Evolutionary conservation across 176 grass and related monocot species (phyloP), one percentile per base, ranked within the genome.

Genomic region (Rhynchospora breviuscula): DNA sequence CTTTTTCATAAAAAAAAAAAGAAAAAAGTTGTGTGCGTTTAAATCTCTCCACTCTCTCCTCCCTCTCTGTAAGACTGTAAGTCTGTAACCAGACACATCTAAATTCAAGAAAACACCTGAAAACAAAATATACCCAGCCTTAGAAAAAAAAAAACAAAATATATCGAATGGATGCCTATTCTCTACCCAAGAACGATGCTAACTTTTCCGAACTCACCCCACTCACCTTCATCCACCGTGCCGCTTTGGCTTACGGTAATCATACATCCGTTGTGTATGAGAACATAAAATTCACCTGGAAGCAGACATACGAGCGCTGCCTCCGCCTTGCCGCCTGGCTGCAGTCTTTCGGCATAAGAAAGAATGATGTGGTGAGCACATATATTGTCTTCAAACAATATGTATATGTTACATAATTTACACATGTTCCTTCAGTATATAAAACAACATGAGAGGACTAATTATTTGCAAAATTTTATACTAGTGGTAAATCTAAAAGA

Each of bases 341-440:
- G 44, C 90, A 75, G 43, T 74, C 82, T 6, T 10, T 89, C 25
- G 60, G 52, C 45, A 74, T 92, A 73, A 66, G 23, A 49, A 85
- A 87, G 70, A 87, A 89, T 17, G 87, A 92, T 82, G 87, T 92
- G 82, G 87, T 92, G 6, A 87, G 88, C 22, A 8, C 15, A 61
- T 3, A 84, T 21, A 79, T 35, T 1, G 23, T 79, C 17, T 51
- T 17, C 35, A 40, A 29, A 29, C 15, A 67, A 22, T 29, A 26
- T 70, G 23, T 52, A n/a, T n/a, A n/a, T 52, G 7, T 26, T 60
- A 57, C 23, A 52, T 82, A 35, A 63, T 10, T 66, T 0, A 47
- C 18, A 25, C 43, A 40, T 53, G 10, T 10, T 53, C 51, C 10
- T 53, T 10, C 51, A 53, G 51, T 53, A 53, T 13, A 53, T 13